Base-by-base conservation (phyloP, 176 grass and related monocot genomes). In the Cenchrus purpureus region DNA sequence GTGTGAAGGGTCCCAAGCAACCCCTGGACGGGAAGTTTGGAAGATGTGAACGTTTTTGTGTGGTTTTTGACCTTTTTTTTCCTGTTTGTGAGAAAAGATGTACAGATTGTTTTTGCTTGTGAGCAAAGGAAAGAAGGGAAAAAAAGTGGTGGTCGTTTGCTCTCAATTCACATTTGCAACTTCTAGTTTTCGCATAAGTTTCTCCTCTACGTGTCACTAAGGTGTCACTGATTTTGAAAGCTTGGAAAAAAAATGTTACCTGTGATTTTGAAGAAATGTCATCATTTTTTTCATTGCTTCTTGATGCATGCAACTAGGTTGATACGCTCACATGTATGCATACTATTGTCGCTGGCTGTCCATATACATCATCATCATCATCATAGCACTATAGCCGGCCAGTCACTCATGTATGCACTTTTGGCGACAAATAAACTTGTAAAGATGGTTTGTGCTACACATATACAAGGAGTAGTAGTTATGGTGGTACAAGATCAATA, bases 21-120 rank as follows among this genome's bases (percentile, higher is more conserved):
- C 11, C 37, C 37, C 37, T 25, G 37, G 2, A 12, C 17, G 46
- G 46, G 46, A 43, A 84, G 48, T 34, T 34, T 34, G 68, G 69
- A 17, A 65, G 70, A 75, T 43, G 69, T 65, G 69, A 51, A 65
- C 29, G 12, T 71, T 48, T 74, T 67, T 17, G 28, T 54, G 59
- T 66, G 46, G 9, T 76, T 76, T 56, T 80, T 10, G 46, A 68
- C 61, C 51, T 52, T 65, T 16, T 67, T 3, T 48, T 17, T 40
- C 8, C 45, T 1, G 32, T 46, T 66, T 52, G 5, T 46, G n/a
- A 63, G 2, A 57, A 13, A 74, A 83, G 29, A 3, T 82, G 57
- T 66, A 76, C 71, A 76, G 8, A 67, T 76, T 54, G 8, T 0
- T 77, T 67, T 77, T 54, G 46, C 72, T 55, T 67, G 46, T 32